Evolutionary conservation across 352 stramenopile species (phyloP), one percentile per base, ranked within the genome.

Genomic region (Pythium guiyangense): DNA sequence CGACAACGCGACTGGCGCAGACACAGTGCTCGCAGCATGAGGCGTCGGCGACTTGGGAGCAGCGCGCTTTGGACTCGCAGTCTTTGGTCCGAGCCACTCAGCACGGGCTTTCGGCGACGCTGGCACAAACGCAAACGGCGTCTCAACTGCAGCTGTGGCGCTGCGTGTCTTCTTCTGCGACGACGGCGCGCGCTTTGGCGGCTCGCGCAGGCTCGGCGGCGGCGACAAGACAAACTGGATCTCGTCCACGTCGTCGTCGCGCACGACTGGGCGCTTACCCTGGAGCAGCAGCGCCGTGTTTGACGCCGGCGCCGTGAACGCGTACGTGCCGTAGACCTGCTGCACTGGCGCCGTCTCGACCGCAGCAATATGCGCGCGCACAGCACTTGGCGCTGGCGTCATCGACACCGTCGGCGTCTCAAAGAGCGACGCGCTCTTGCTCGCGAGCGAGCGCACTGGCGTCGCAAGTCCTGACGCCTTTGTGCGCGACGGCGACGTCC

Each of bases 201-300:
- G 84, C 44, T 92, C 79, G 39, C 79, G 74, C 60, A 81, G 59
- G 4, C 52, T 68, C 11, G 75, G 68, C 3, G 84, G 74, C 10
- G 79, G 71, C 45, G 84, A 90, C 55, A 93, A 92, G 49, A 76
- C 62, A 50, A 84, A 90, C 37, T 66, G 61, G 14, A 90, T 69
- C 17, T 48, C 66, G 22, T 90, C 79, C 14, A 86, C 66, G 25
- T 47, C 42, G 20, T 77, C 69, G 20, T 69, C 52, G 8, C 68
- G 44, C 8, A 66, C 59, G 10, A 34, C 29, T 17, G 57, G 63
- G 27, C 18, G 54, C 39, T 54, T 54, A 0, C 34, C 64, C 14
- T 58, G 46, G 6, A 66, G 49, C 29, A 60, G 49, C 29, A 59
- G 63, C 17, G 53, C 59, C 8, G 43, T 29, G 20, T 39, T 50